A percentile compares a stretch with the other conserved stretches of the same genome.
phyloP scores from a whole-genome alignment of 495 filamentous ascomycete species.

The Aspergillus olivimuriae region DNA sequence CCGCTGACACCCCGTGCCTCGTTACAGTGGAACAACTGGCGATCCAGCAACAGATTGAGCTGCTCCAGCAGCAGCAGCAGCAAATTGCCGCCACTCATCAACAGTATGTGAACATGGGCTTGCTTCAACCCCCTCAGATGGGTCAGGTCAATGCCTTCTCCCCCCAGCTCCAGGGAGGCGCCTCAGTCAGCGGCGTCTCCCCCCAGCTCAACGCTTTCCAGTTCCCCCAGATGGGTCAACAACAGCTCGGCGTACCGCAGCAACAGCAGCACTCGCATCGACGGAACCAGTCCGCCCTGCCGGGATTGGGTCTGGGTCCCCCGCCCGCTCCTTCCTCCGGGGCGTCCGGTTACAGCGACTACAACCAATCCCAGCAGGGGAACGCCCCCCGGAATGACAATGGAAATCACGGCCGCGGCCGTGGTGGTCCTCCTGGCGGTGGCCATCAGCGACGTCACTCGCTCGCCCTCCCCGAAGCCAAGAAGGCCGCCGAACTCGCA shows the following conservation, averaged over 20 bases:
- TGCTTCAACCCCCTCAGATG: slow-evolving; percentile 80
- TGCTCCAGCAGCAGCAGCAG: slow-evolving; percentile 96
- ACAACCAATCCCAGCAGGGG: slow-evolving; percentile 52
- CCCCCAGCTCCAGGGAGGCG: slow-evolving; percentile 56
- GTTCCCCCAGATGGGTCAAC: slow-evolving; percentile 77
- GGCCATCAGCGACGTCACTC: slow-evolving; percentile 95
- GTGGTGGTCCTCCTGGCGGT: slow-evolving; percentile 64
- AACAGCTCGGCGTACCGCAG: slow-evolving; percentile 65
- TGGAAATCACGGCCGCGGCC: slow-evolving; percentile 62
- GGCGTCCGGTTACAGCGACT: slow-evolving; percentile 83
- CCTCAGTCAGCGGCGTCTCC: slow-evolving; percentile 62
- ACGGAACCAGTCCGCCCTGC: slow-evolving; percentile 95
- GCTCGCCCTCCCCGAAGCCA: slow-evolving; percentile 88
- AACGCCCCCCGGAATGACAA: slow-evolving; percentile 62
- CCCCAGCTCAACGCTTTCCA: slow-evolving; percentile 82
- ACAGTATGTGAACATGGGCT: slow-evolving; percentile 95
- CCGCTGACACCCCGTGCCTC: too few species aligned
- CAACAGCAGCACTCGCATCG: slow-evolving; percentile 80
- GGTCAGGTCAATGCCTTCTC: slow-evolving; percentile 61
- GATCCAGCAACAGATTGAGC: slow-evolving; percentile 97
- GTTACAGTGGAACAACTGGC: slow-evolving; percentile 90
- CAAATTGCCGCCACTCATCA: slow-evolving; percentile 94
- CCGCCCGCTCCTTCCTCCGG: slow-evolving; percentile 91
- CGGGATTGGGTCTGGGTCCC: slow-evolving; percentile 89
- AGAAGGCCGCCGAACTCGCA: slow-evolving; percentile 93